Percentiles rank a stretch among this genome's conserved stretches.
Conservation (phyloP, 2,329 filamentous ascomycete species). For the Tricladium varicosporioides region DNA sequence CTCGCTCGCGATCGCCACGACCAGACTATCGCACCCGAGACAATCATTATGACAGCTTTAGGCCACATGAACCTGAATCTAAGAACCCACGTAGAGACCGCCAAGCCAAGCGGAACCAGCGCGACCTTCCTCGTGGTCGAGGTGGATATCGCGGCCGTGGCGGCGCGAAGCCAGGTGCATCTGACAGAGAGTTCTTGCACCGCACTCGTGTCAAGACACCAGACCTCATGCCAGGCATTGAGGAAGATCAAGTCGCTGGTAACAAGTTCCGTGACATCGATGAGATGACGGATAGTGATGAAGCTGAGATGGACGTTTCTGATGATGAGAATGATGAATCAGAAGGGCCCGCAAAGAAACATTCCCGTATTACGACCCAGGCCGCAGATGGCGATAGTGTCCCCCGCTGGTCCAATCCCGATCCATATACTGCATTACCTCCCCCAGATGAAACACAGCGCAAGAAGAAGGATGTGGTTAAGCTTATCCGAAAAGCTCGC, state of each 20-base stretch:
- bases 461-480: conserved; percentile 84
- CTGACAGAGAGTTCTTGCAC: conserved; percentile 34
- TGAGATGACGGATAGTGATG: conserved; percentile 61
- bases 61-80: neutral
- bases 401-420: conserved; percentile 93
- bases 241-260: conserved; percentile 26
- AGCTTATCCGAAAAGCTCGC: conserved; percentile 87
- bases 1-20: conserved; percentile 14
- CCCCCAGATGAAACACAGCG: conserved; percentile 69
- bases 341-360: conserved; percentile 44
- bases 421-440: conserved; percentile 86
- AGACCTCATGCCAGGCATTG: conserved; percentile 36
- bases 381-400: conserved; percentile 42
- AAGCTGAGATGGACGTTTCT: conserved; percentile 61
- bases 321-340: conserved; percentile 37
- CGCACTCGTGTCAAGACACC: conserved; percentile 36
- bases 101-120: neutral
- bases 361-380: conserved; percentile 37
- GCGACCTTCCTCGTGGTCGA: conserved; percentile 15
- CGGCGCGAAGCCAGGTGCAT: conserved; percentile 27
- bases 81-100: no score
- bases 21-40: conserved; percentile 8
- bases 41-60: conserved; percentile 6
- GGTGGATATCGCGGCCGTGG: conserved; percentile 29
- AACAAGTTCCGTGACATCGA: conserved; percentile 55